Percentiles rank a stretch among this genome's conserved stretches.
Evolutionary conservation across 371 early-diverging fungal genomes (phyloP).

Genomic region (Mortierella sp.): DNA sequence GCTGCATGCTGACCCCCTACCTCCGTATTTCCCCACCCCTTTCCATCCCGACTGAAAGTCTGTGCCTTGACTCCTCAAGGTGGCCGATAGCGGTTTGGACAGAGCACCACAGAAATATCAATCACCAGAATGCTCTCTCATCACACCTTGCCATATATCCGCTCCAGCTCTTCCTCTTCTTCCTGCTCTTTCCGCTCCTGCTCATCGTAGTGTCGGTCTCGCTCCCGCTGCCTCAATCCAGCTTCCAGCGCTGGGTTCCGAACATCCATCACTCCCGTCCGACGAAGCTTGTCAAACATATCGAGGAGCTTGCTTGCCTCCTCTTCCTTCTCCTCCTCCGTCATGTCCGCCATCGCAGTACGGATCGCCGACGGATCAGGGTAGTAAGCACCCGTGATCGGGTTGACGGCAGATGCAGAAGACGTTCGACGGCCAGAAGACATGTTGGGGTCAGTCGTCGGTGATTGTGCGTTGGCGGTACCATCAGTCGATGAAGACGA

Average conservation of each 20-base stretch:
- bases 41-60: no score
- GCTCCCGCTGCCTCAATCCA: constrained; percentile 40
- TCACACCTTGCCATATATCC: constrained; percentile 31
- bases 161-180: constrained; percentile 38
- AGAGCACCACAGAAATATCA: no score
- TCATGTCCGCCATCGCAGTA: constrained; percentile 80
- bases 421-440: constrained; percentile 11
- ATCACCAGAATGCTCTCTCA: no score
- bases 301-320: constrained; percentile 94
- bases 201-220: constrained; percentile 45
- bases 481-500: background rate
- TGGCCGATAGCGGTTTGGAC: no score
- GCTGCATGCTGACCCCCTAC: no score
- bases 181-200: constrained; percentile 39
- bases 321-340: constrained; percentile 95
- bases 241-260: constrained; percentile 74
- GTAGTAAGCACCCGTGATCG: constrained; percentile 84
- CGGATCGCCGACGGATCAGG: constrained; percentile 63
- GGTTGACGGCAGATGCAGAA: constrained; percentile 68
- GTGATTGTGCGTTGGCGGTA: background rate
- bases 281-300: constrained; percentile 91
- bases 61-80: no score
- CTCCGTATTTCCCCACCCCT: no score
- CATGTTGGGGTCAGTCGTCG: background rate
- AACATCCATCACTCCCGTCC: constrained; percentile 87